These are phyloP conservation scores for Bipolaris zeicola DNA, from an alignment of 2,329 filamentous ascomycete genomes.

Conservation along the genomic window DNA sequence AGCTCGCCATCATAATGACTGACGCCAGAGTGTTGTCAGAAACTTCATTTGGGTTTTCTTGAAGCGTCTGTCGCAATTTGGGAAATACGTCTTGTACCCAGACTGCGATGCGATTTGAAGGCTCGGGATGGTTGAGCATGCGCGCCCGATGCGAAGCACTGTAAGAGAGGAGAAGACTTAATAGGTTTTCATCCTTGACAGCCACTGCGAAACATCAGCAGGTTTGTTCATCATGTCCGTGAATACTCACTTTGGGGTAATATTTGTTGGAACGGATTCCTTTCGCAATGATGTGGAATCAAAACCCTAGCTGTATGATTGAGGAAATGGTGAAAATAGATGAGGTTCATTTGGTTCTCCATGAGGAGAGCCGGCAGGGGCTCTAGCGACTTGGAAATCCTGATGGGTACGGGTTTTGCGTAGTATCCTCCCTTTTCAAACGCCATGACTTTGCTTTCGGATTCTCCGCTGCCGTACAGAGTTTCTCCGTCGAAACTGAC, in stretches of 20 bases:
- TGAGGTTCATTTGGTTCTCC: constrained; percentile 79
- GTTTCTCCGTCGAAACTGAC: constrained; percentile 43
- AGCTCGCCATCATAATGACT: constrained; percentile 81
- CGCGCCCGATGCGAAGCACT: constrained; percentile 83
- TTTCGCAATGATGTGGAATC: constrained; percentile 65
- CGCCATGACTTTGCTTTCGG: constrained; percentile 56
- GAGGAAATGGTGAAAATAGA: constrained; percentile 76
- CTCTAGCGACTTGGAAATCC: constrained; percentile 62
- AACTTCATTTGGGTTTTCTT: constrained; percentile 56
- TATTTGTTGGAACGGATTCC: constrained; percentile 65
- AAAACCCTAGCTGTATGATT: constrained; percentile 77
- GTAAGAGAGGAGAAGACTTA: constrained; percentile 79
- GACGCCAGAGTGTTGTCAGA: constrained; percentile 77
- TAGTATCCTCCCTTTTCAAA: constrained; percentile 72
- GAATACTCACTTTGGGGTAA: constrained; percentile 63
- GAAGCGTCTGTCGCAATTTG: constrained; percentile 69
- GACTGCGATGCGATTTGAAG: constrained; percentile 74
- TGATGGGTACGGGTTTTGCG: constrained; percentile 68
- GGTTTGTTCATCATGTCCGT: too few relatives aligned
- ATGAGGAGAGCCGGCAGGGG: constrained; percentile 63
- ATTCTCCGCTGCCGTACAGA: constrained; percentile 41
- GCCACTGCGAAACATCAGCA: constrained; percentile 60
- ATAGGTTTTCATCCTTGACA: constrained; percentile 69
- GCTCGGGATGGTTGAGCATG: constrained; percentile 74
- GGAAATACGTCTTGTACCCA: constrained; percentile 84